Evolutionary conservation across 2,329 filamentous ascomycete genomes (phyloP).

Genomic region (Arthrobotrys musiformis): DNA sequence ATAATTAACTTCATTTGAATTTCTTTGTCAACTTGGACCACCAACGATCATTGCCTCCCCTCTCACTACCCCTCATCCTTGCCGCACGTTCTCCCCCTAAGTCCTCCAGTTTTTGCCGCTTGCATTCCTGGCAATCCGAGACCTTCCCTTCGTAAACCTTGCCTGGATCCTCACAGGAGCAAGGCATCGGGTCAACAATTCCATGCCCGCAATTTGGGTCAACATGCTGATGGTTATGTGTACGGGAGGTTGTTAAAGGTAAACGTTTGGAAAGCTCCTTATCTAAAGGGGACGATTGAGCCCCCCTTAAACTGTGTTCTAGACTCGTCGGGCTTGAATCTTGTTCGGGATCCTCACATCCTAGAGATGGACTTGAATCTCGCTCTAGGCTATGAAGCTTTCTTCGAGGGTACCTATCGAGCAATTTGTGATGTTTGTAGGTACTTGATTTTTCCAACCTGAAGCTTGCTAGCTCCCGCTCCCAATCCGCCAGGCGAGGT

Average conservation of each 20-base stretch:
- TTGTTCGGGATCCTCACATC: background rate
- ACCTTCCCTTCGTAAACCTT: background rate
- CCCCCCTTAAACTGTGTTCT: background rate
- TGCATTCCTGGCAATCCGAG: conserved; percentile 1
- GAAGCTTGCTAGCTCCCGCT: background rate
- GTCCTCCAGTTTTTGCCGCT: background rate
- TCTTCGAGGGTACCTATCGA: background rate
- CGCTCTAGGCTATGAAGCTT: background rate
- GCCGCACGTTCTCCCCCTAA: background rate
- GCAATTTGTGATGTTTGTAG: background rate
- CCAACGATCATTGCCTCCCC: background rate
- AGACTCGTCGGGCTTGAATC: background rate
- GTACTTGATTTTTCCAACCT: background rate
- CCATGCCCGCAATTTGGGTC: conserved; percentile 17
- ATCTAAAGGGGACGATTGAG: background rate
- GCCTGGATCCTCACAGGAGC: conserved; percentile 20
- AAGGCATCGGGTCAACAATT: conserved; percentile 39
- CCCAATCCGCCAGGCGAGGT: background rate
- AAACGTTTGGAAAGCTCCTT: background rate
- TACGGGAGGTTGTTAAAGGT: background rate
- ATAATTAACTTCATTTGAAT: no score
- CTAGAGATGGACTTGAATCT: background rate
- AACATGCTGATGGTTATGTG: conserved; percentile 33
- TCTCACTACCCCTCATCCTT: background rate
- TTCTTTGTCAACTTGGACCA: conserved; percentile 26